Evolutionary conservation across 371 early-diverging fungal genomes (phyloP).

Genomic region (Parasitella parasitica): DNA sequence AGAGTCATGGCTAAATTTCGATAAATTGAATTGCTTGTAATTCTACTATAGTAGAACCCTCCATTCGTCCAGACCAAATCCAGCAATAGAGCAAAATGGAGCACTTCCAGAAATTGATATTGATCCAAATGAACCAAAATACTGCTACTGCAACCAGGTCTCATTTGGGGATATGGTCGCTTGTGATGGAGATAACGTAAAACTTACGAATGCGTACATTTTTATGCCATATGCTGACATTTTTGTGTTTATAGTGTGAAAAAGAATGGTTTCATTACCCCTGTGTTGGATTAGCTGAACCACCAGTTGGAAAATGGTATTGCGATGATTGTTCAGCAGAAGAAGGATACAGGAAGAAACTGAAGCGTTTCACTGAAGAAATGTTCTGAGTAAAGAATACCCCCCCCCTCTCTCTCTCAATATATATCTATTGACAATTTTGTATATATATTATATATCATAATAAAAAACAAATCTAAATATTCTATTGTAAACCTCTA

Average conservation of each 20-base stretch:
- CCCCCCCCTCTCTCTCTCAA: background rate
- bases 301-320: slow-evolving; percentile 93
- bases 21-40: too few species aligned
- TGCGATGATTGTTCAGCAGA: slow-evolving; percentile 66
- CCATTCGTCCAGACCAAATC: slow-evolving; percentile 41
- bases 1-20: background rate
- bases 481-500: background rate
- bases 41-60: slow-evolving; percentile 22
- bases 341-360: slow-evolving; percentile 29
- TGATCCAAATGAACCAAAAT: slow-evolving; percentile 95
- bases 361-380: slow-evolving; percentile 23
- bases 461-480: slow-evolving; percentile 1
- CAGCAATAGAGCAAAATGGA: slow-evolving; percentile 23
- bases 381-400: slow-evolving; percentile 10
- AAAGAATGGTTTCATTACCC: slow-evolving; percentile 96
- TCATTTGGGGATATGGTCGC: slow-evolving; percentile 98
- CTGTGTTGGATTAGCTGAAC: slow-evolving; percentile 84
- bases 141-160: slow-evolving; percentile 94
- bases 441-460: background rate
- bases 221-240: background rate
- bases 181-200: slow-evolving; percentile 89
- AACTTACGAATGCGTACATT: background rate
- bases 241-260: slow-evolving; percentile 64
- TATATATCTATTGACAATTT: background rate
- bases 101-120: slow-evolving; percentile 67